A percentile compares a stretch with the other conserved stretches of the same genome.
phyloP scores from a whole-genome alignment of 108 stramenopile genomes.

The Ochromonas danica region DNA sequence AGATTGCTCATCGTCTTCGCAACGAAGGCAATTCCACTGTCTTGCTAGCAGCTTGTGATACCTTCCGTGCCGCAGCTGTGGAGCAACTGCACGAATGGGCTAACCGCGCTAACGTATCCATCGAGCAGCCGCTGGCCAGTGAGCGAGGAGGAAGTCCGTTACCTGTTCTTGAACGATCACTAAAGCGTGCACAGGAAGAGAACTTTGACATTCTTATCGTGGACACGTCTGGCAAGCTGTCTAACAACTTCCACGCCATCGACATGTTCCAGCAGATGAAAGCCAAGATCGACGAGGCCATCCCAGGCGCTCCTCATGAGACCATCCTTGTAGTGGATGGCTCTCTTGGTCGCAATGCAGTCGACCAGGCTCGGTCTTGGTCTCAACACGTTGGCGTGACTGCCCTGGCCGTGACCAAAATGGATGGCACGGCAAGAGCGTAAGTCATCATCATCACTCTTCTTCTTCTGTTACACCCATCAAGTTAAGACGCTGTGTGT shows the following conservation, averaged over 20 bases:
- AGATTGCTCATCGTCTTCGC: slow-evolving; percentile 75
- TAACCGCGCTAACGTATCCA: slow-evolving; percentile 74
- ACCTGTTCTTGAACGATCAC: slow-evolving; percentile 35
- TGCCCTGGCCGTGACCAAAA: slow-evolving; percentile 83
- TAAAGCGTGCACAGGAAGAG: slow-evolving; percentile 64
- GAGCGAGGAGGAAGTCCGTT: slow-evolving; percentile 51
- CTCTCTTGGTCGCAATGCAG: slow-evolving; percentile 85
- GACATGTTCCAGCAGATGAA: slow-evolving; percentile 83
- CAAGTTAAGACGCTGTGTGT: no score
- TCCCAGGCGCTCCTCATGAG: slow-evolving; percentile 72
- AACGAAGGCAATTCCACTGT: slow-evolving; percentile 69
- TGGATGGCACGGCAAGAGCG: slow-evolving; percentile 88
- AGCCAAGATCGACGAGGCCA: slow-evolving; percentile 73
- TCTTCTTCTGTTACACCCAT: no score
- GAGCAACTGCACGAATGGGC: slow-evolving; percentile 88
- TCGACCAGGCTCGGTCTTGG: slow-evolving; percentile 78
- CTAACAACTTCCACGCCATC: slow-evolving; percentile 82
- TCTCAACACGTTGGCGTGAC: slow-evolving; percentile 79
- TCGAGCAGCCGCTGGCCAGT: slow-evolving; percentile 68
- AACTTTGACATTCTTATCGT: slow-evolving; percentile 81
- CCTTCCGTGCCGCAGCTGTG: slow-evolving; percentile 90
- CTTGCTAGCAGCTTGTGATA: slow-evolving; percentile 85
- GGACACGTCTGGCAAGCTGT: slow-evolving; percentile 82
- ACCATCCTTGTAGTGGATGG: slow-evolving; percentile 87
- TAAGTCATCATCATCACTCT: no score